phyloP scores from a whole-genome alignment of 805 yeast genomes.

The Myxozyma neglecta region DNA sequence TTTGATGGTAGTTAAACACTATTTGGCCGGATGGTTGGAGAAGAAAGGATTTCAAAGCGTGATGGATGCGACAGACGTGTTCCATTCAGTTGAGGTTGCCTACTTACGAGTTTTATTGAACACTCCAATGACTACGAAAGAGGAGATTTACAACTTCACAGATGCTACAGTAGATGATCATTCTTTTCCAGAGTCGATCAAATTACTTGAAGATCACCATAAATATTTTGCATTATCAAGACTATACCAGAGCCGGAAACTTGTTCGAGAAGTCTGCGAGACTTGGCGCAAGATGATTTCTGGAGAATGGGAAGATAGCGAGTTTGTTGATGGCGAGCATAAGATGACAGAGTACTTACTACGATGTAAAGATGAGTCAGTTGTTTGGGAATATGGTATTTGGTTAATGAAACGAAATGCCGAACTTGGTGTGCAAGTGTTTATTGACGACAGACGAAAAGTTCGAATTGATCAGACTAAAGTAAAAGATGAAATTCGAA shows the following conservation, averaged over 20 bases:
- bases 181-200: conserved; percentile 33
- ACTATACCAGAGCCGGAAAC: conserved; percentile 34
- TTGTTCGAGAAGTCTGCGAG: conserved; percentile 36
- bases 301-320: conserved; percentile 35
- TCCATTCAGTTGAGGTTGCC: conserved; percentile 38
- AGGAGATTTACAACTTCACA: conserved; percentile 34
- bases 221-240: conserved; percentile 37
- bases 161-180: conserved; percentile 35
- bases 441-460: conserved; percentile 35
- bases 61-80: conserved; percentile 34
- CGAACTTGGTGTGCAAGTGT: conserved; percentile 39
- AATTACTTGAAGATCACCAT: conserved; percentile 31
- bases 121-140: conserved; percentile 29
- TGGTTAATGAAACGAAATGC: conserved; percentile 40
- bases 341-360: conserved; percentile 36
- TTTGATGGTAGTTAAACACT: conserved; percentile 32
- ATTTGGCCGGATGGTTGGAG: conserved; percentile 37
- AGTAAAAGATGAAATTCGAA: conserved; percentile 38
- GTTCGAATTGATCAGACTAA: conserved; percentile 35
- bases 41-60: conserved; percentile 38
- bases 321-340: conserved; percentile 34
- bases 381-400: conserved; percentile 44
- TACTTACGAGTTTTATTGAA: conserved; percentile 34
- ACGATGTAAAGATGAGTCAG: conserved; percentile 33
- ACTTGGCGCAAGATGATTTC: conserved; percentile 35